These are phyloP conservation scores for Cladosporium sp. DNA, from an alignment of 2,329 filamentous ascomycete genomes.

Conservation along the genomic window DNA sequence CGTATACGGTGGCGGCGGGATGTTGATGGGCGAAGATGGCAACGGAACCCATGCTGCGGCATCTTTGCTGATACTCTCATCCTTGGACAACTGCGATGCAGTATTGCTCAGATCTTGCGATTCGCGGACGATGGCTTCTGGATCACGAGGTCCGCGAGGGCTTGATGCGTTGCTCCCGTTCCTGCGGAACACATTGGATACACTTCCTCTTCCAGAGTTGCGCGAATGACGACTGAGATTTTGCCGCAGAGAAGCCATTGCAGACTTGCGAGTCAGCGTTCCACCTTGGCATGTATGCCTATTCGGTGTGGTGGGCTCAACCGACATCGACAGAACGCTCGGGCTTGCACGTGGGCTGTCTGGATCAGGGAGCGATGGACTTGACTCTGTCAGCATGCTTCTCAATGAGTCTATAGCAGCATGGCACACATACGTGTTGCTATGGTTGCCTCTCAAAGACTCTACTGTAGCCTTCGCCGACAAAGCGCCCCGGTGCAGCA, in stretches of 20 bases:
- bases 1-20: constrained; percentile 18
- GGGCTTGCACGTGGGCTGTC: not conserved
- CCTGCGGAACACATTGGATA: not conserved
- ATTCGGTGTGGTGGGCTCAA: not conserved
- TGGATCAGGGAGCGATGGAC: not conserved
- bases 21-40: constrained; percentile 21
- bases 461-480: constrained; percentile 15
- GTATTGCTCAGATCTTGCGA: not conserved
- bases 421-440: not conserved
- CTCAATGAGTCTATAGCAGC: not conserved
- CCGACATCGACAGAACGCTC: not conserved
- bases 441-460: not conserved
- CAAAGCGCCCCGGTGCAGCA: constrained; percentile 12
- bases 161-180: constrained; percentile 5
- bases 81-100: not conserved
- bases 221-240: constrained; percentile 10
- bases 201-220: constrained; percentile 3
- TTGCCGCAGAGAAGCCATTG: constrained; percentile 10
- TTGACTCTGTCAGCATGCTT: not conserved
- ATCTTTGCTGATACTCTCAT: not conserved
- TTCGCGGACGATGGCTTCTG: constrained; percentile 6
- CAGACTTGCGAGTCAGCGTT: not conserved
- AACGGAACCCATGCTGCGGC: not conserved
- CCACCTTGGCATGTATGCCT: not conserved
- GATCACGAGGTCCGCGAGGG: not conserved